Conservation (phyloP, 345 rosid species). For the Eutrema japonicum region DNA sequence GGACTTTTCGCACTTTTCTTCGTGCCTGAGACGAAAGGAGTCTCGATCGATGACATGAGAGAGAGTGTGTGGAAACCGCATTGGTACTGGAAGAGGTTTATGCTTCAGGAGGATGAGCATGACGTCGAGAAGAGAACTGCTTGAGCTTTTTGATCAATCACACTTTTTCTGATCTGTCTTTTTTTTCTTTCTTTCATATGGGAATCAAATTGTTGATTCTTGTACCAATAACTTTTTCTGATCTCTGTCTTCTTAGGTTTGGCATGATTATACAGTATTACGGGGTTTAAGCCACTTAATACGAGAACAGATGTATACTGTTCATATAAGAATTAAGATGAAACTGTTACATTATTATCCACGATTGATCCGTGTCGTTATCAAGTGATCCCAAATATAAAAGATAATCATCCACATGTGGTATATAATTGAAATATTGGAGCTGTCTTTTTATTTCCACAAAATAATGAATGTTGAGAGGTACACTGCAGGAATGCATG, state of each 20-base stretch:
- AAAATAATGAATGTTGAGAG: neutral
- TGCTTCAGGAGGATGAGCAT: slow-evolving; percentile 38
- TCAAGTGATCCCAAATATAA: no score
- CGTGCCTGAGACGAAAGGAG: slow-evolving; percentile 63
- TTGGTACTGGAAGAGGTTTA: slow-evolving; percentile 49
- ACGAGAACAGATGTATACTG: neutral
- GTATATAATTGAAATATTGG: no score
- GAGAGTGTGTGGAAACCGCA: slow-evolving; percentile 55
- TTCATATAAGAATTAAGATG: neutral
- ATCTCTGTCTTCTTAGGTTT: neutral
- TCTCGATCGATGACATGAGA: slow-evolving; percentile 57
- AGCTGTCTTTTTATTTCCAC: neutral
- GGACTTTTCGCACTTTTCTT: slow-evolving; percentile 53
- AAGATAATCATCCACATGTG: neutral
- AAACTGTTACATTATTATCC: neutral
- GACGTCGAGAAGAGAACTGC: slow-evolving; percentile 35
- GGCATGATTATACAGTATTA: slow-evolving; percentile 12
- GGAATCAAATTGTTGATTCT: slow-evolving; percentile 4
- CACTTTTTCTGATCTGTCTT: neutral
- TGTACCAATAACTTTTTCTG: neutral
- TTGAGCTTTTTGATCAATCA: slow-evolving; percentile 20
- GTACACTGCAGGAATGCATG: neutral
- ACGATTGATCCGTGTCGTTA: neutral
- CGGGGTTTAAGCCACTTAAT: neutral
- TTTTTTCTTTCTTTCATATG: neutral